Conservation (phyloP, 2,329 filamentous ascomycete species). For the Aureobasidium subglaciale region DNA sequence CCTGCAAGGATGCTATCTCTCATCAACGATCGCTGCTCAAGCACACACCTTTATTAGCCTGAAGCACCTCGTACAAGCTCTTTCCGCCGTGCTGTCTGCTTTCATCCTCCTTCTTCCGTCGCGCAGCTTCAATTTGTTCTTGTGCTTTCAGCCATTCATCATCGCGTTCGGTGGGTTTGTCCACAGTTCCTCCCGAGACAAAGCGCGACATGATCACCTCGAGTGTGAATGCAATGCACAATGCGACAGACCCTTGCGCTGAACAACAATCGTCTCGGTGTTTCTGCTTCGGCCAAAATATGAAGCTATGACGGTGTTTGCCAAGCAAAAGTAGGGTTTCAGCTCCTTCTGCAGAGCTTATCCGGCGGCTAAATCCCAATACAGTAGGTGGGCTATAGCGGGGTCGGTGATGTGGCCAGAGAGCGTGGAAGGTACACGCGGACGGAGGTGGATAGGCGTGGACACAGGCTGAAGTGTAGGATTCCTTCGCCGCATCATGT, state of each 20-base stretch:
- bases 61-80: constrained; percentile 65
- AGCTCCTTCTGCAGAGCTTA: neutral
- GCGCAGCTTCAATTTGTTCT: constrained; percentile 55
- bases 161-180: constrained; percentile 40
- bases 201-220: constrained; percentile 44
- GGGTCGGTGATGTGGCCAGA: neutral
- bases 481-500: constrained; percentile 4
- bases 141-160: constrained; percentile 60
- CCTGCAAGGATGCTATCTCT: neutral
- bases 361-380: constrained; percentile 5
- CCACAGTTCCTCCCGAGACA: constrained; percentile 44
- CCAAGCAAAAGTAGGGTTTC: neutral
- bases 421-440: constrained; percentile 2
- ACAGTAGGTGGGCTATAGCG: constrained; percentile 1
- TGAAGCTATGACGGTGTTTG: constrained; percentile 11
- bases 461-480: constrained; percentile 9
- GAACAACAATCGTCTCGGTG: neutral
- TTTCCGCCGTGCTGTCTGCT: constrained; percentile 46
- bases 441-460: neutral
- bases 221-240: neutral
- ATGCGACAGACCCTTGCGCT: neutral
- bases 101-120: constrained; percentile 46
- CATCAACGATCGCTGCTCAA: constrained; percentile 1
- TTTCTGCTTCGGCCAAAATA: constrained; percentile 7
- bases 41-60: constrained; percentile 68